Base-by-base conservation (phyloP, 1,284 basidiomycete genomes). In the Pascua guehoae region DNA sequence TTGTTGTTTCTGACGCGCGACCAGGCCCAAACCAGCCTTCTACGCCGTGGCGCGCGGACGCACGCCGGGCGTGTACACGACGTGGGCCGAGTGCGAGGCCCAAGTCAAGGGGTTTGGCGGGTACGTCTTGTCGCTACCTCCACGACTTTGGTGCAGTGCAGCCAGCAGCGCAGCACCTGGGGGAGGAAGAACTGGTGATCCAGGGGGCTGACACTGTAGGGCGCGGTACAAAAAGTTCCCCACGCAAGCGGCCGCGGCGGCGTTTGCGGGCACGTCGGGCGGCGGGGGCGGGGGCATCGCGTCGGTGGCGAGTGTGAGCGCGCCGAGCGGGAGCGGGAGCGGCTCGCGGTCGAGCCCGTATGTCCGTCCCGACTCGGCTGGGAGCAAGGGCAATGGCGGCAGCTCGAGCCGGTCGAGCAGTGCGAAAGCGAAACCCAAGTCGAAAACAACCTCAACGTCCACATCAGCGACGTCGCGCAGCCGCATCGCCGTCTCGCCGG, bases 141-240 rank as follows among this genome's bases (percentile, higher is more conserved):
- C 17, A 11, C 2, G 16, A 15, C 24, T 4, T 4, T 32, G 24
- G 24, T 32, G 24, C 24, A 32, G 24, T 32, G 24, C 24, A 32
- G 24, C 7, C n/a, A n/a, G 24, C 24, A 32, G 24, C 7, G 24
- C 7, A 7, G 24, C 7, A 32, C 24, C 24, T 32, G 3, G 3
- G 24, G 24, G 24, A 32, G 24, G n/a, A 32, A 32, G 24, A 32
- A 7, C 24, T 7, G 7, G 24, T 39, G 18, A 8, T 11, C 5
- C 15, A 45, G 15, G 15, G 16, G 15, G 16, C 55, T 53, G 7
- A 47, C 43, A 5, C 15, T 32, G 41, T 39, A 77, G 75, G 8
- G 72, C 77, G 1, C 63, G 61, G 40, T 69, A 64, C 62, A 75
- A 78, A 53, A 78, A 78, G 60, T 78, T 78, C 51, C 47, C 53